Base-by-base conservation (phyloP, 768 basidiomycete species). In the Thelephora ganbajun region DNA sequence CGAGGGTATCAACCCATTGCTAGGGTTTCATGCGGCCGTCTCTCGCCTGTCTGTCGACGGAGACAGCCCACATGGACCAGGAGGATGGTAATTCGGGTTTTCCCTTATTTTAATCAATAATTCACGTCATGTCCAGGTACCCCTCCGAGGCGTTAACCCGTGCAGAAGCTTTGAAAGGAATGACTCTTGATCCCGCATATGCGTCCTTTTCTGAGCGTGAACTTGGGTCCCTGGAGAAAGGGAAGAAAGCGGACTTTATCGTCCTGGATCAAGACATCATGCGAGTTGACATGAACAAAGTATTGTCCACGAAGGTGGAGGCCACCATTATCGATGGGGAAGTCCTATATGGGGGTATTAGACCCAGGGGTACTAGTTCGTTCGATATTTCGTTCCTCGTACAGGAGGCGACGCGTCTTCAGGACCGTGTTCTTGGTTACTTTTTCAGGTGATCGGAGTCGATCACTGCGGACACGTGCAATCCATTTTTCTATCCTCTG, bases 141-240 rank as follows among this genome's bases (percentile, higher is more conserved):
- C 68, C 84, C 0, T 62, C 73, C 0, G 74, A 97, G 60, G 69
- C 72, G n/a, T 68, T 97, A 11, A 83, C 87, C 4, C 75, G 91
- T 4, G 67, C 69, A 13, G 81, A 97, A 61, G 86, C 93, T 0
- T 68, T 98, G 23, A 85, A 83, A 61, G 86, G 93, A 11, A 89
- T 93, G 83, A 94, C 92, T 0, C 66, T 84, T 26, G 88, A 90
- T 53, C 79, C 89, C 0, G 92, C 93, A 1, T 91, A 88, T 54
- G 92, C 92, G 0, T 76, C 84, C 0, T 92, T 93, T 57, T 66
- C 77, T 1, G 88, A 91, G 58, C 60, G 74, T 14, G 66, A 68
- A 5, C 65, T 81, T 1, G 93, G 93, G 1, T 85, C 83, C 0
- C 71, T 98, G 33, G 66, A 64, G 1, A 64, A 72, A 0, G 90